A percentile compares a stretch with the other conserved stretches of the same genome.
Conservation (phyloP, 306 rosid genomes). For the Casuarina equisetifolia region DNA sequence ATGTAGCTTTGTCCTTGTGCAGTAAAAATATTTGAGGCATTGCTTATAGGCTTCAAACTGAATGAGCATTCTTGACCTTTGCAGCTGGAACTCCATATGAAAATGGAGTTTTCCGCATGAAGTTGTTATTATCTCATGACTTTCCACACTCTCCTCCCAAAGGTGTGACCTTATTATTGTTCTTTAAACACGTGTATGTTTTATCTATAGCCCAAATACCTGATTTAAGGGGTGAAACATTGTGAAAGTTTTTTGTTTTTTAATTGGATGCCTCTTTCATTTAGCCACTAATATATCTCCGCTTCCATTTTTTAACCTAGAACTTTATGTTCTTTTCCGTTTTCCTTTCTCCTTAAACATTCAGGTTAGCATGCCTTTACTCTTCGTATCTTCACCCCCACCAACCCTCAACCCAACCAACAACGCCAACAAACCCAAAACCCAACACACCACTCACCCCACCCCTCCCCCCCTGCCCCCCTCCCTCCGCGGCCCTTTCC, state of each 20-base stretch:
- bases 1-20: constrained; percentile 30
- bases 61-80: constrained; percentile 24
- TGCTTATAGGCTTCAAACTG: constrained; percentile 19
- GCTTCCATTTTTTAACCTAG: no score
- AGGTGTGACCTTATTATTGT: constrained; percentile 48
- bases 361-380: no score
- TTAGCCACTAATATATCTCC: background rate
- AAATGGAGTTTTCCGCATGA: constrained; percentile 95
- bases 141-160: constrained; percentile 94
- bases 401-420: no score
- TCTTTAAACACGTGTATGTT: background rate
- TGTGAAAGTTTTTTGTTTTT: background rate
- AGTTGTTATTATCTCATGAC: constrained; percentile 74
- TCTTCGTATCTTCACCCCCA: no score
- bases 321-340: no score
- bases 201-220: background rate
- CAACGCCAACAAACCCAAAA: no score
- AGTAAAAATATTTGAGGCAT: background rate
- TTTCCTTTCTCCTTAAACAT: no score
- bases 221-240: background rate
- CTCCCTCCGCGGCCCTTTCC: no score
- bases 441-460: no score
- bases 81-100: constrained; percentile 98
- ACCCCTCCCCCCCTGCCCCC: no score
- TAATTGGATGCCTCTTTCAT: constrained; percentile 6